A percentile compares a stretch with the other conserved stretches of the same genome.
These are phyloP conservation scores for Pythium folliculosum DNA, from an alignment of 352 stramenopile genomes.

Conservation along the genomic window DNA sequence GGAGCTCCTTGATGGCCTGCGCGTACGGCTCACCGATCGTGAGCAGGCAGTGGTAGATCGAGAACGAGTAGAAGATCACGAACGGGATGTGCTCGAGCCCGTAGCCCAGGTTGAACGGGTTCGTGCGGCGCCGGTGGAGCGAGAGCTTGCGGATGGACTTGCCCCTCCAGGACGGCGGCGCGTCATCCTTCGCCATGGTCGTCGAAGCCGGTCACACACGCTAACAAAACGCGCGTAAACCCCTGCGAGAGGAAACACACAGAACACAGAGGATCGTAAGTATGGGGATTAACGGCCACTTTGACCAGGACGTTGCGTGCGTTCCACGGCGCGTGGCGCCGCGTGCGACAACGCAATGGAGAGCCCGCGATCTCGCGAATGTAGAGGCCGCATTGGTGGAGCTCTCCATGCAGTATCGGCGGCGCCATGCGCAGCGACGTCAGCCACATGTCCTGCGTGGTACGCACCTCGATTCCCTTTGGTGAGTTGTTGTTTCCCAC, in stretches of 20 bases:
- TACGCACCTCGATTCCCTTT: slow-evolving; percentile 16
- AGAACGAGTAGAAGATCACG: slow-evolving; percentile 46
- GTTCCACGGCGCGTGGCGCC: not conserved
- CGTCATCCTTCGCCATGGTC: slow-evolving; percentile 29
- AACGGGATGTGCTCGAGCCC: slow-evolving; percentile 53
- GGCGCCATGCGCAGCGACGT: not conserved
- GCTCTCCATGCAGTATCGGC: not conserved
- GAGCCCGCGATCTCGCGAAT: not conserved
- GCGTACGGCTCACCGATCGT: slow-evolving; percentile 52
- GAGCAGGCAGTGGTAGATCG: slow-evolving; percentile 43
- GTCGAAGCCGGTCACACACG: not conserved
- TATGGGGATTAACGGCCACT: not conserved
- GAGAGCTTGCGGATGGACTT: slow-evolving; percentile 49
- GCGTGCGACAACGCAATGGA: slow-evolving; percentile 4
- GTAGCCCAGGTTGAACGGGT: slow-evolving; percentile 38
- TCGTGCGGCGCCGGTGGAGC: slow-evolving; percentile 44
- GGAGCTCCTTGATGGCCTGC: slow-evolving; percentile 72
- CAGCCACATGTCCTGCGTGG: not conserved
- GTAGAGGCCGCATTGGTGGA: no score
- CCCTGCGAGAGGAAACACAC: not conserved
- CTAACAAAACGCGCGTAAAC: not conserved
- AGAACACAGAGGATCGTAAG: not conserved
- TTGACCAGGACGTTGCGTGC: not conserved
- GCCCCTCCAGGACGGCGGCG: slow-evolving; percentile 39
- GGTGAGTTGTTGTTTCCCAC: slow-evolving; percentile 1